A percentile compares a stretch with the other conserved stretches of the same genome.
phyloP scores from a whole-genome alignment of 2,329 filamentous ascomycete genomes.

The Cladorrhinum sp. region DNA sequence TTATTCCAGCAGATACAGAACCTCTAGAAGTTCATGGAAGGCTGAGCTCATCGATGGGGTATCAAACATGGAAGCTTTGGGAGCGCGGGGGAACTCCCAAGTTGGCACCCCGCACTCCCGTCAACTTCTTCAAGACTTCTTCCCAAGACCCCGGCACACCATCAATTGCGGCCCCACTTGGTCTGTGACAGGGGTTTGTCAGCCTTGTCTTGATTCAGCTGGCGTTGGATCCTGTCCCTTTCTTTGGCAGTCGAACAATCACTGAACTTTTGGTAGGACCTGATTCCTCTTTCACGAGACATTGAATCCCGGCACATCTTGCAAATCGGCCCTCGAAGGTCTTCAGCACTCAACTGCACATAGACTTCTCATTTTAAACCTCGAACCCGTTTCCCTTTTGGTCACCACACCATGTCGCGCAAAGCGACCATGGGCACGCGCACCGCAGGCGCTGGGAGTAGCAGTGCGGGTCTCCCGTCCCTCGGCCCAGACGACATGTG shows the following conservation, averaged over 20 bases:
- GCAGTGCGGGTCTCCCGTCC: background rate
- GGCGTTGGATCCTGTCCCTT: background rate
- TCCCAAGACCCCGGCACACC: background rate
- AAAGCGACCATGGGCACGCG: constrained; percentile 29
- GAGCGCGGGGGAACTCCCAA: background rate
- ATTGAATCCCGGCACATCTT: no score
- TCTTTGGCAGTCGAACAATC: background rate
- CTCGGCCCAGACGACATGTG: constrained; percentile 66
- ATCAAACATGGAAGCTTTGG: background rate
- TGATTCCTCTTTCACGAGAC: background rate
- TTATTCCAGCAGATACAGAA: background rate
- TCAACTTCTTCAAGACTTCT: background rate
- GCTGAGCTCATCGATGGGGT: background rate
- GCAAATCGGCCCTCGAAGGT: background rate
- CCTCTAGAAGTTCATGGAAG: constrained; percentile 24
- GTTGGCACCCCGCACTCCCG: background rate
- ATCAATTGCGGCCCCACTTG: background rate
- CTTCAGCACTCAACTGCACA: background rate
- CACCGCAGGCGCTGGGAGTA: background rate
- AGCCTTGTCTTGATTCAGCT: background rate
- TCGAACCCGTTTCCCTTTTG: no score
- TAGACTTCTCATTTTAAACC: no score
- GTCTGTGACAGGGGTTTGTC: background rate
- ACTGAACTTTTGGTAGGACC: background rate
- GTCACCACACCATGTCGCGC: constrained; percentile 41